Evolutionary conservation across 2,329 filamentous ascomycete genomes (phyloP).

Genomic region (Fusarium concolor): DNA sequence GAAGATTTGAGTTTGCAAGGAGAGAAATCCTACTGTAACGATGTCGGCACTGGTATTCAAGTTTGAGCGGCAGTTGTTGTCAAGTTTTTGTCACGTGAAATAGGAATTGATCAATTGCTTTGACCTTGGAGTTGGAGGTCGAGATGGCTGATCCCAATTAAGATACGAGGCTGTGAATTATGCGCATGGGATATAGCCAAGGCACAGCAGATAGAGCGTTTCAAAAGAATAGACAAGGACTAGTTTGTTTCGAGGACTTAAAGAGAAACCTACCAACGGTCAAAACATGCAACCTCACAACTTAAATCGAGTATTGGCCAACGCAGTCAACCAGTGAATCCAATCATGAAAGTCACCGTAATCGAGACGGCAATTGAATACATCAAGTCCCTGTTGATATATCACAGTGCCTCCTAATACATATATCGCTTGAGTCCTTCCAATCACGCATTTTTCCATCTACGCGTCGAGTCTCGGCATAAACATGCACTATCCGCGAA

Average conservation of each 20-base stretch:
- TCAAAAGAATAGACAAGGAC: neutral
- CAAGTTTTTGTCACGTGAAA: neutral
- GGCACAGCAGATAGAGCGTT: slow-evolving; percentile 10
- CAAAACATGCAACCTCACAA: neutral
- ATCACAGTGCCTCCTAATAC: neutral
- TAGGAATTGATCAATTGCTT: neutral
- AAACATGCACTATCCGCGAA: slow-evolving; percentile 24
- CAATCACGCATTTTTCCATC: neutral
- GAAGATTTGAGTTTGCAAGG: slow-evolving; percentile 18
- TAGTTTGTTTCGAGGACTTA: slow-evolving; percentile 14
- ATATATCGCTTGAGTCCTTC: neutral
- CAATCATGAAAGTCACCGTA: neutral
- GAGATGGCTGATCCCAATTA: slow-evolving; percentile 12
- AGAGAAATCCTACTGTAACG: neutral
- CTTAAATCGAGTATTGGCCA: neutral
- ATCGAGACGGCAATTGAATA: neutral
- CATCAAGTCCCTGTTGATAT: neutral
- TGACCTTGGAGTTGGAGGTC: neutral
- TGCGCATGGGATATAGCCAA: neutral
- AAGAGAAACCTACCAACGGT: neutral
- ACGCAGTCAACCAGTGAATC: neutral
- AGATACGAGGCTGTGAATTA: slow-evolving; percentile 10
- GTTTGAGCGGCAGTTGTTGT: neutral
- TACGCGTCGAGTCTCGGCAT: slow-evolving; percentile 11
- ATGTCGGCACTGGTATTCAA: neutral